phyloP scores from a whole-genome alignment of 163 green algal species.

The Chloromonas sp. region DNA sequence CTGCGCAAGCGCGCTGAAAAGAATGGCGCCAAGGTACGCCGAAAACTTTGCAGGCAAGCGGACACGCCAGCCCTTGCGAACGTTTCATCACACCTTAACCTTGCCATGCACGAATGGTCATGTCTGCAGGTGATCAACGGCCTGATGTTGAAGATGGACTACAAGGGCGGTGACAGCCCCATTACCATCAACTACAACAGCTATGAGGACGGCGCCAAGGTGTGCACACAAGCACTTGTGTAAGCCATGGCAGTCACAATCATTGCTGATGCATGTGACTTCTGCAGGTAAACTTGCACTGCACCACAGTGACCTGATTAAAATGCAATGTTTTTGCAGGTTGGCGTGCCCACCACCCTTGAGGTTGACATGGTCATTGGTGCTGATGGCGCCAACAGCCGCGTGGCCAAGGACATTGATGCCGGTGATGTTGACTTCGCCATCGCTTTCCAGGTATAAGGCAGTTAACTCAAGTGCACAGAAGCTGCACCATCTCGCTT shows the following conservation, averaged over 20 bases:
- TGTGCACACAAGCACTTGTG: slow-evolving; percentile 12
- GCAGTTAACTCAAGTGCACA: slow-evolving; percentile 2
- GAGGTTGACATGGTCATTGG: slow-evolving; percentile 93
- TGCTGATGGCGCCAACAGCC: slow-evolving; percentile 93
- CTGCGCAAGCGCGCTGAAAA: slow-evolving; percentile 85
- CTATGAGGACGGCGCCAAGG: slow-evolving; percentile 83
- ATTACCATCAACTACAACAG: slow-evolving; percentile 90
- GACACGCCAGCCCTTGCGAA: too few species aligned
- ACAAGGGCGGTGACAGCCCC: slow-evolving; percentile 58
- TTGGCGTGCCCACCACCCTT: slow-evolving; percentile 59
- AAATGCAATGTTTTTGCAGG: neutral
- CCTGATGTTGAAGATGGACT: slow-evolving; percentile 64
- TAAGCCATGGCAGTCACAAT: neutral
- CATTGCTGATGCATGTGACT: too few species aligned
- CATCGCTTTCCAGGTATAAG: slow-evolving; percentile 91
- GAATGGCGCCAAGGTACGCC: slow-evolving; percentile 70
- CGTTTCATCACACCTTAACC: too few species aligned
- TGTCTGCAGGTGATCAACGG: slow-evolving; percentile 47
- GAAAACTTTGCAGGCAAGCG: too few species aligned
- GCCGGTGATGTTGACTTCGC: slow-evolving; percentile 98
- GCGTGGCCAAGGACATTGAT: slow-evolving; percentile 94
- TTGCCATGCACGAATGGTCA: too few species aligned
- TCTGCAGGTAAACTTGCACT: neutral
- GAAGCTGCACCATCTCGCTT: neutral
- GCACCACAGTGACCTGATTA: neutral